Base-by-base conservation (phyloP, 371 early-diverging fungal genomes). In the Actinomortierella ambigua region DNA sequence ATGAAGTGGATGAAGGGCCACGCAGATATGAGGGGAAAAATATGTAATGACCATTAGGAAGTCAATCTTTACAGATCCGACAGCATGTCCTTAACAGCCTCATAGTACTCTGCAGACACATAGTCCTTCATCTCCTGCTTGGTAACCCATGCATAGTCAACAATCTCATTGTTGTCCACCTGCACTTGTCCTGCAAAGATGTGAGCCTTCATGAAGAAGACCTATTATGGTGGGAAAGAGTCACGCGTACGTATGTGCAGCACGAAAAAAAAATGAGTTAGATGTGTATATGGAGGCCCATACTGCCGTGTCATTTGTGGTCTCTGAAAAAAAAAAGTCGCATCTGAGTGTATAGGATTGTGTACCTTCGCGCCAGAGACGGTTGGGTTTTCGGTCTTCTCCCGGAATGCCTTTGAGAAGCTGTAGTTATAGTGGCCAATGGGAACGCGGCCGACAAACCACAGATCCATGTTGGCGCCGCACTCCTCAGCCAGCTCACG, bases 181-280 rank as follows among this genome's bases (percentile, higher is more conserved):
- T 80, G 68, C 44, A 82, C 89, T 68, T 90, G 87, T 26, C 96
- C 96, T 20, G 91, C 85, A 57, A 90, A 86, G 53, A 94, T 85
- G 60, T 93, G 91, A 3, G 90, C 94, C 77, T 94, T 93, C 88
- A 96, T 88, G 71, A 89, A 94, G 77, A 96, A 92, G 18, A 85
- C 80, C 83, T 88, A 65, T 18, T 44, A 49, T 46, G 42, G 20
- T 11, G 43, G 46, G 26, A 53, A 68, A 24, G 27, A 55, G 23
- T n/a, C 22, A 26, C 15, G 50, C 24, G 48, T 15, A 39, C n/a
- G 17, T 9, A 15, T 28, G 27, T 20, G 26, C 0, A 59, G 28
- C 52, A 23, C 9, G 49, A 3, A n/a, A 52, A 8, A 39, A 64
- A 34, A 29, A 20, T 47, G 47, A 66, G n/a, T 47, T 15, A 14